phyloP scores from a whole-genome alignment of 257 asterid genomes.

The Cinchona pubescens region DNA sequence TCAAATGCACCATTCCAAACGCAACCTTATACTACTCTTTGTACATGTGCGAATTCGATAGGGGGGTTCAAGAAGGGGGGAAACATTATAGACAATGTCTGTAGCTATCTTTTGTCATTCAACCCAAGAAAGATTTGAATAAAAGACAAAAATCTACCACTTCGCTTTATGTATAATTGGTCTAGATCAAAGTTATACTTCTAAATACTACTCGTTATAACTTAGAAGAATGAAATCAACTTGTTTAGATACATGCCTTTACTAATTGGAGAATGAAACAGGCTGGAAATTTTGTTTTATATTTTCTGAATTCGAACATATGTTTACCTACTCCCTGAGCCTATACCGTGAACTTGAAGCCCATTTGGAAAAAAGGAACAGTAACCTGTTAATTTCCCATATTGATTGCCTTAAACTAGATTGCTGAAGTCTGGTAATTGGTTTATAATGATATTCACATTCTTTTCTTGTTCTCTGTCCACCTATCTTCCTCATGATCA shows the following conservation, averaged over 20 bases:
- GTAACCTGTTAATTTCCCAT: background rate
- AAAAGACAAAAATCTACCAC: too few relatives aligned
- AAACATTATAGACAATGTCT: too few relatives aligned
- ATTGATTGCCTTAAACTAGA: background rate
- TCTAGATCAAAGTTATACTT: too few relatives aligned
- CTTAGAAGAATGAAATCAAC: background rate
- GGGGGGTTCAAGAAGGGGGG: background rate
- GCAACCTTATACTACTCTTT: too few relatives aligned
- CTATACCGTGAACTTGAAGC: background rate
- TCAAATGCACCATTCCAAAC: too few relatives aligned
- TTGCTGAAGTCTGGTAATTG: background rate
- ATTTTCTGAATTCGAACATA: background rate
- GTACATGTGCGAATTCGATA: background rate
- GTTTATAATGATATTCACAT: background rate
- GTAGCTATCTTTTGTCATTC: too few relatives aligned
- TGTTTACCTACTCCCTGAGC: background rate
- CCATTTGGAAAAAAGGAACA: background rate
- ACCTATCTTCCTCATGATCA: slow-evolving; percentile 32
- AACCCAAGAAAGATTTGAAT: too few relatives aligned
- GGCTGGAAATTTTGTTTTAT: background rate
- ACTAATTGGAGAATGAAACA: background rate
- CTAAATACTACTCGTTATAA: background rate
- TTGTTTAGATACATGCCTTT: background rate
- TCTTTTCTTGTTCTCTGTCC: background rate
- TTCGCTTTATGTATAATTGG: background rate